These are phyloP conservation scores for Saturnispora sekii DNA, from an alignment of 805 yeast genomes.

Conservation along the genomic window DNA sequence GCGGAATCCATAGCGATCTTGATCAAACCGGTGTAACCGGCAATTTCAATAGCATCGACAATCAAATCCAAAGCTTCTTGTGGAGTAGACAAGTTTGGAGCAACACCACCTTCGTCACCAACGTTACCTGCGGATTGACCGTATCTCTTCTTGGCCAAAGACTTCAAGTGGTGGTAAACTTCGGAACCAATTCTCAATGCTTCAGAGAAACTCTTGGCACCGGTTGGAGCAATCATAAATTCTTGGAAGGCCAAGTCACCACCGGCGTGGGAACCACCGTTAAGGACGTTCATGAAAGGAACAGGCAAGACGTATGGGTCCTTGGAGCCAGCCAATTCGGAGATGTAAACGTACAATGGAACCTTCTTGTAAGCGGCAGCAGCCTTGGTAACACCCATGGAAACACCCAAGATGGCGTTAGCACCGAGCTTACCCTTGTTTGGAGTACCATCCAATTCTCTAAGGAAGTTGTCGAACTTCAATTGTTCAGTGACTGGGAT, in stretches of 20 bases:
- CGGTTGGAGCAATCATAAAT: conserved; percentile 97
- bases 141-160: conserved; percentile 87
- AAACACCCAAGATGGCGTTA: conserved; percentile 96
- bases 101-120: conserved; percentile 99
- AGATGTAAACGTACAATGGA: conserved; percentile 88
- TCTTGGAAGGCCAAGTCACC: conserved; percentile 99
- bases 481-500: conserved; percentile 81
- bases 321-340: conserved; percentile 68
- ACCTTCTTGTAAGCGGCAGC: conserved; percentile 94
- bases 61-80: conserved; percentile 96
- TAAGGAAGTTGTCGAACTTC: conserved; percentile 78
- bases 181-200: conserved; percentile 96
- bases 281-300: conserved; percentile 97
- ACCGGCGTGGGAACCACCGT: conserved; percentile 99
- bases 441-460: conserved; percentile 87
- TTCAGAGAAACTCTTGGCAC: conserved; percentile 84
- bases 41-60: conserved; percentile 76
- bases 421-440: conserved; percentile 98
- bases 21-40: conserved; percentile 93
- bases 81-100: conserved; percentile 93
- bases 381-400: conserved; percentile 94
- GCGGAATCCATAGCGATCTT: conserved; percentile 94
- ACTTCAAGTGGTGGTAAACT: conserved; percentile 94
- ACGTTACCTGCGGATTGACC: conserved; percentile 99
- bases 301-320: conserved; percentile 92